Base-by-base conservation (phyloP, 2,329 filamentous ascomycete genomes). In the Pseudocercospora pini-densiflorae region DNA sequence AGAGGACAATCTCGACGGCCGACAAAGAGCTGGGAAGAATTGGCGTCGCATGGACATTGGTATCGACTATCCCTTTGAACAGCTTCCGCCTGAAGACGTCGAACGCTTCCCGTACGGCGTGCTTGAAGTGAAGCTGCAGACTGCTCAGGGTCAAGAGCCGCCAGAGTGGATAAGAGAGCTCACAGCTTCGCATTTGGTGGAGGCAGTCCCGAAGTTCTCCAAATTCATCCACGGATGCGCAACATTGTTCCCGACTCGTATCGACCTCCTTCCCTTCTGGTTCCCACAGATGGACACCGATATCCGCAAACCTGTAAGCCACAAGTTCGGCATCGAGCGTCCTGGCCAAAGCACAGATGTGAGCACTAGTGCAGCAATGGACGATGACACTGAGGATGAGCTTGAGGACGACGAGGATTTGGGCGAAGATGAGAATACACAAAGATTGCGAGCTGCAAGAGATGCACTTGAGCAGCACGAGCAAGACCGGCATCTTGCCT, bases 141-240 rank as follows among this genome's bases (percentile, higher is more conserved):
- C 95, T 0, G 94, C 97, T 79, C 89, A 92, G 63, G 95, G 95
- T 45, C 94, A 97, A 79, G 93, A 97, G 76, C 93, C 95, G 14
- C 95, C 95, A 0, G 92, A 96, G 76, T 99, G 95, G 95, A 94
- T 99, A 73, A 90, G 93, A 23, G 93, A 98, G 77, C 86, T 99
- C 60, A 97, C 93, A 53, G 87, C 92, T 12, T 97, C 93, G 69
- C 95, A 99, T 81, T 86, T 99, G 16, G 95, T 99, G 1, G 95
- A 99, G 81, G 94, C 95, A n/a, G 94, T 99, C 2, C 95, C 95
- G 68, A 99, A 99, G 78, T 99, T 98, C 81, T 97, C 93, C 76
- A 99, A 99, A 81, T 99, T 98, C 79, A 98, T 99, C 65, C 95
- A 99, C 79, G 95, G 95, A 66, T 93, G 90, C 1, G 94, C 94